Evolutionary conservation across 805 yeast genomes (phyloP).

Genomic region (Hanseniaspora singularis): DNA sequence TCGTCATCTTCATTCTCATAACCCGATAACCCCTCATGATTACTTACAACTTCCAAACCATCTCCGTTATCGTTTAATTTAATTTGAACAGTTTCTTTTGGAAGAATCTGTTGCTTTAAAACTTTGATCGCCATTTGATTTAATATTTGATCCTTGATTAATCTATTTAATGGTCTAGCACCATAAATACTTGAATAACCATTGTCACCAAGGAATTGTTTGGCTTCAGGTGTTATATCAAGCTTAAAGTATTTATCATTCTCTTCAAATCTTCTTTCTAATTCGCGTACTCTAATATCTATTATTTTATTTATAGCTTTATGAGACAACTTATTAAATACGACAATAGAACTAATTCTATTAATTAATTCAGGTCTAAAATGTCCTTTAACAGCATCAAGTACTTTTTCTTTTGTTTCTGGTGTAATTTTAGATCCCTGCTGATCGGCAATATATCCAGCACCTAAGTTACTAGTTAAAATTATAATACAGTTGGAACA

Average conservation of each 20-base stretch:
- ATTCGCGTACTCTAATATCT: slow-evolving; percentile 68
- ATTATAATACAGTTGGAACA: slow-evolving; percentile 86
- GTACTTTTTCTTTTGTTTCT: slow-evolving; percentile 62
- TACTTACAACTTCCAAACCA: slow-evolving; percentile 72
- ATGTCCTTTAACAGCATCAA: slow-evolving; percentile 73
- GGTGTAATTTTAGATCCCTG: slow-evolving; percentile 52
- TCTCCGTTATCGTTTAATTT: slow-evolving; percentile 36
- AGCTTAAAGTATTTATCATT: slow-evolving; percentile 71
- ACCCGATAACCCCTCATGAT: slow-evolving; percentile 60
- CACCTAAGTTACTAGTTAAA: slow-evolving; percentile 96
- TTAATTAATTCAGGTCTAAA: slow-evolving; percentile 96
- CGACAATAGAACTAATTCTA: slow-evolving; percentile 85
- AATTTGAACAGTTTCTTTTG: slow-evolving; percentile 75
- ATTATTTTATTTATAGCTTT: slow-evolving; percentile 89
- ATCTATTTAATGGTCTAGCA: slow-evolving; percentile 89
- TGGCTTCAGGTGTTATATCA: slow-evolving; percentile 61
- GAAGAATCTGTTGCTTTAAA: slow-evolving; percentile 72
- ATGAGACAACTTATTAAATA: slow-evolving; percentile 84
- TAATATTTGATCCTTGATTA: slow-evolving; percentile 78
- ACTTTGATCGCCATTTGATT: slow-evolving; percentile 83
- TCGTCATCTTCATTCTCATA: slow-evolving; percentile 45
- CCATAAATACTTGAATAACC: slow-evolving; percentile 93
- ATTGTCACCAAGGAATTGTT: slow-evolving; percentile 66
- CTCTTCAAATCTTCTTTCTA: slow-evolving; percentile 70
- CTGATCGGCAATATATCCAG: slow-evolving; percentile 68